Evolutionary conservation across 352 stramenopile genomes (phyloP), one percentile per base, ranked within the genome.

Genomic region (Phytophthora cactorum): DNA sequence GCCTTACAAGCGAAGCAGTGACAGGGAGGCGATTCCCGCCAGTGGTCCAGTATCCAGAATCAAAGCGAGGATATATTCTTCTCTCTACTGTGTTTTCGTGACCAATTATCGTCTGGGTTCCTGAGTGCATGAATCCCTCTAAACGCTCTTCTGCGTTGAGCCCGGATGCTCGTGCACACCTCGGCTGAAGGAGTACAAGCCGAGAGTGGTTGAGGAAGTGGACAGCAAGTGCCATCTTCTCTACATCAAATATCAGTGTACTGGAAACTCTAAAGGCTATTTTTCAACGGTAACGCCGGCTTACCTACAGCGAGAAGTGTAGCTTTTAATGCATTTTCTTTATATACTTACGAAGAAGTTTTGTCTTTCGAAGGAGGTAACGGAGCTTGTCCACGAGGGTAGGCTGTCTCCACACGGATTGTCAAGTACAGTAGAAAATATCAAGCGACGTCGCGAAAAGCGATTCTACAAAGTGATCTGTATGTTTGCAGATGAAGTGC

Each of bases 381-480:
- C 58, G 38, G 25, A 59, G 28, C 36, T 65, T 1, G n/a, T 58
- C n/a, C 36, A 65, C 9, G 38, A 65, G 15, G 58, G 47, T 0
- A 58, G 52, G 47, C 2, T 51, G 5, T 65, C 49, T 1, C 47
- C 47, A 5, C 25, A 57, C 27, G 58, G 27, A 9, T 5, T 65
- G 1, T 53, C 58, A 45, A 52, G 58, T 14, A 59, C 47, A 11
- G n/a, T 65, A 3, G 38, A 45, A 4, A 52, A 65, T 14, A 38
- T 65, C n/a, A 32, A 46, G 28, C 27, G 47, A 0, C 34, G 47
- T 2, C 58, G 49, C 22, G 47, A 46, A 43, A 58, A 59, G 15
- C 46, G 58, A 15, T 59, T 58, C 36, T 65, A 65, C 38, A 65
- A 58, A 17, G 22, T 65, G 28, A 38, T 52, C 5, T 27, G 27